A percentile compares a stretch with the other conserved stretches of the same genome.
Conservation (phyloP, 225 moss, liverwort and hornwort genomes). For the Marchantia paleacea region DNA sequence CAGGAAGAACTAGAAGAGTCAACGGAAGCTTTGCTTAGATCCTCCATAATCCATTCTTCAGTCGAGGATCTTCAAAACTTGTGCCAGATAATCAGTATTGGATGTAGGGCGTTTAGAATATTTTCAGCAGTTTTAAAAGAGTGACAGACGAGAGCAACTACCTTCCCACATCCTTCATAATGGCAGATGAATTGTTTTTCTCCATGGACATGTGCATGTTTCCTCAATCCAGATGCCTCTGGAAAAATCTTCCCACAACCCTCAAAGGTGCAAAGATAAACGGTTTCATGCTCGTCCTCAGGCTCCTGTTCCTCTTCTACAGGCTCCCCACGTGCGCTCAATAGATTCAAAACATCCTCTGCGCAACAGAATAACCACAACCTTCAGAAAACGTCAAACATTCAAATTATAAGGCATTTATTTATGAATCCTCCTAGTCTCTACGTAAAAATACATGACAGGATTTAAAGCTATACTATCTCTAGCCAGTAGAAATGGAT, state of each 20-base stretch:
- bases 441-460: not conserved
- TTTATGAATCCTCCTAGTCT: not conserved
- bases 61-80: not conserved
- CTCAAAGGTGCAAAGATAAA: conserved; percentile 86
- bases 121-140: not conserved
- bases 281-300: conserved; percentile 78
- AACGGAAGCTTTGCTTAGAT: not conserved
- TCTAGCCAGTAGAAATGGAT: no score
- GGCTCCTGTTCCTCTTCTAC: conserved; percentile 65
- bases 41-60: not conserved
- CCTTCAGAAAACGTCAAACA: not conserved
- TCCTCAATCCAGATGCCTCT: conserved; percentile 72
- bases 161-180: conserved; percentile 98
- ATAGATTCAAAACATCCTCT: conserved; percentile 72
- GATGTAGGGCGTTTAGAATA: not conserved
- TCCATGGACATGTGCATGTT: conserved; percentile 94
- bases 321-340: conserved; percentile 45
- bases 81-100: not conserved
- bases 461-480: no score
- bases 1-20: not conserved
- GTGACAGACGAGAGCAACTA: conserved; percentile 22
- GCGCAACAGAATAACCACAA: conserved; percentile 15
- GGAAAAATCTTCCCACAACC: conserved; percentile 90
- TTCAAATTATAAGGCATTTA: not conserved
- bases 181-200: conserved; percentile 98